Evolutionary conservation across 1,139 yeast species (phyloP), one percentile per base, ranked within the genome.

Genomic region (Taphrina flavorubra): DNA sequence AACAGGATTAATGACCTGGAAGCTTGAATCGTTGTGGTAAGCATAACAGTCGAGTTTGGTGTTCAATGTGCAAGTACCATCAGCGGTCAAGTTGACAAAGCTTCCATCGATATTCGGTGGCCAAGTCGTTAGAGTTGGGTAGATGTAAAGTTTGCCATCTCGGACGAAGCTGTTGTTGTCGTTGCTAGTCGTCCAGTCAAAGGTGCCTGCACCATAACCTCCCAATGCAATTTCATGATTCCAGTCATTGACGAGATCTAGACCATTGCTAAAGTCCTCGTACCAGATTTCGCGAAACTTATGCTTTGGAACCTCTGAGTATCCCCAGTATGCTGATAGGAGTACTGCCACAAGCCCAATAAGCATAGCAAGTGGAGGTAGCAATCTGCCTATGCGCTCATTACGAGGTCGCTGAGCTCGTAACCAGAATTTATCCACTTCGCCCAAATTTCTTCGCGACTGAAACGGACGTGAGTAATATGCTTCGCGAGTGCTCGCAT

Each of bases 121-220:
- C 58, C 70, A 71, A 7, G 71, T 40, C 11, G 72, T 71, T 70
- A 66, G 44, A 5, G 72, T 70, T 14, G 73, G 73, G 31, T 68
- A 65, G 40, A 71, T 69, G 60, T 69, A 68, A 8, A 71, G 71
- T 53, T 65, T 63, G 44, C 69, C 65, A 51, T 71, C 70, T 18
- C 61, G 51, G 53, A 71, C 70, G 55, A 64, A 71, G 6, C 72
- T 46, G 60, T 71, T 71, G 39, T 68, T 51, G n/a, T 34, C 46
- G 11, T 68, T 55, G 53, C 60, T 51, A 6, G 73, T 70, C 18
- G 71, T 55, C 73, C 72, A 70, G 14, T 70, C 70, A 34, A 71
- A 71, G 49, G 66, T 68, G 31, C 70, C 71, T 44, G 70, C 70
- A 18, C 73, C 73, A 42, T 69, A 71, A 7, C 73, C 73, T n/a